Base-by-base conservation (phyloP, 1,284 basidiomycete genomes). In the Stygiomarasmius scandens region DNA sequence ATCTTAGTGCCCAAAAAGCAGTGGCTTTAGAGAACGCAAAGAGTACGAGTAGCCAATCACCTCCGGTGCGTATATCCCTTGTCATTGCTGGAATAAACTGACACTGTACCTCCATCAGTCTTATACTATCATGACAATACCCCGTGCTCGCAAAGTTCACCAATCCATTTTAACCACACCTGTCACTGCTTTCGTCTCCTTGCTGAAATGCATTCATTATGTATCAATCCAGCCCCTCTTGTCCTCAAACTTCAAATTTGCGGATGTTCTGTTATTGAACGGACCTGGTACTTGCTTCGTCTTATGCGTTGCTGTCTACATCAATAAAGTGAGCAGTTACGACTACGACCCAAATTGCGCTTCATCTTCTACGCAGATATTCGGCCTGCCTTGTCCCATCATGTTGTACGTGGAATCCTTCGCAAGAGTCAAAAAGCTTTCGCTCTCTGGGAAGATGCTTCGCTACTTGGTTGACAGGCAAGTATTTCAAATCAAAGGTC, bases 401-500 rank as follows among this genome's bases (percentile, higher is more conserved):
- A 71, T 95, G 25, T 84, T 99, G 55, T 99, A 98, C 71, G 79
- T 98, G 45, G 97, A 99, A 72, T 96, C 95, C 0, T 97, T 97
- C 69, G 95, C 97, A 5, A 87, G 97, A 14, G 95, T 98, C 5
- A 79, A 76, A 27, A 81, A 83, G 0, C 78, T 98, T 19, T 96
- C 93, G 12, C 78, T 98, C 16, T 94, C 95, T 22, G 96, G 89
- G 24, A 92, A 84, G 66, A 75, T 99, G 45, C 77, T 98, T 20
- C 81, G 86, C 34, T 84, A 83, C 9, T 75, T 96, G 43, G 95
- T 94, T 6, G 95, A 98, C 72, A 84, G 87, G 83, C 90, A 73
- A 66, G 80, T 74, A 19, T 25, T 32, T 32, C 27, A 16, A 12
- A 34, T 14, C n/a, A n/a, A n/a, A n/a, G 29, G 45, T 9, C 20